A percentile compares a stretch with the other conserved stretches of the same genome.
Conservation (phyloP, 176 grass and related monocot species). For the Tuctoria greenei region DNA sequence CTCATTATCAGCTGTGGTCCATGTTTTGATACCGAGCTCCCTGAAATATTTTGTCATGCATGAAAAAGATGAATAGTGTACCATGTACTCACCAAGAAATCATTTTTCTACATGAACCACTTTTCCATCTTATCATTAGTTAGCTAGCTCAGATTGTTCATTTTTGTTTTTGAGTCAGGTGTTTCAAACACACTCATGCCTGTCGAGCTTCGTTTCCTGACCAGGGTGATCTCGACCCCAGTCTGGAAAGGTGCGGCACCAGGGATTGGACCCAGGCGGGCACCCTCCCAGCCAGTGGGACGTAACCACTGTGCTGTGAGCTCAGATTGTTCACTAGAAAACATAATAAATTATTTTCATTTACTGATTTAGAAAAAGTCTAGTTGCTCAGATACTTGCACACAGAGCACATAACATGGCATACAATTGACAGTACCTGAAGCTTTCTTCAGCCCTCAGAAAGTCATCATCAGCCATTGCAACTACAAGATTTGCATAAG, state of each 20-base stretch:
- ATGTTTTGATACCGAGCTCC: slow-evolving; percentile 80
- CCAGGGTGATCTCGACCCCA: too few species aligned
- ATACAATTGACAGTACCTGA: slow-evolving; percentile 49
- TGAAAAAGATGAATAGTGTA: slow-evolving; percentile 19
- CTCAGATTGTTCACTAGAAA: not conserved
- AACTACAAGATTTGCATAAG: slow-evolving; percentile 96
- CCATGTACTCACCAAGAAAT: not conserved
- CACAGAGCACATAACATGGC: slow-evolving; percentile 18
- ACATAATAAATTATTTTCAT: not conserved
- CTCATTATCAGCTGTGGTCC: slow-evolving; percentile 53
- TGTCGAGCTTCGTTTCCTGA: too few species aligned
- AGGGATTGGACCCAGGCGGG: too few species aligned
- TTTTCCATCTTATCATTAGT: slow-evolving; percentile 16
- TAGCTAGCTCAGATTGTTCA: not conserved
- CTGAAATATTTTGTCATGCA: slow-evolving; percentile 46
- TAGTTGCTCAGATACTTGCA: slow-evolving; percentile 17
- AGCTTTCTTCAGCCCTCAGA: slow-evolving; percentile 56
- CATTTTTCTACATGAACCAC: not conserved
- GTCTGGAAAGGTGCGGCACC: too few species aligned
- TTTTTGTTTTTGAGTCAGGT: too few species aligned
- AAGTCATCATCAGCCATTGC: slow-evolving; percentile 84
- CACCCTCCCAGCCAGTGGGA: too few species aligned
- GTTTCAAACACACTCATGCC: too few species aligned
- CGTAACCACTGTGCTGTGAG: too few species aligned
- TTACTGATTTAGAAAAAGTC: not conserved